Evolutionary conservation across 352 stramenopile species (phyloP).

Genomic region (Globisporangium radiosum): DNA sequence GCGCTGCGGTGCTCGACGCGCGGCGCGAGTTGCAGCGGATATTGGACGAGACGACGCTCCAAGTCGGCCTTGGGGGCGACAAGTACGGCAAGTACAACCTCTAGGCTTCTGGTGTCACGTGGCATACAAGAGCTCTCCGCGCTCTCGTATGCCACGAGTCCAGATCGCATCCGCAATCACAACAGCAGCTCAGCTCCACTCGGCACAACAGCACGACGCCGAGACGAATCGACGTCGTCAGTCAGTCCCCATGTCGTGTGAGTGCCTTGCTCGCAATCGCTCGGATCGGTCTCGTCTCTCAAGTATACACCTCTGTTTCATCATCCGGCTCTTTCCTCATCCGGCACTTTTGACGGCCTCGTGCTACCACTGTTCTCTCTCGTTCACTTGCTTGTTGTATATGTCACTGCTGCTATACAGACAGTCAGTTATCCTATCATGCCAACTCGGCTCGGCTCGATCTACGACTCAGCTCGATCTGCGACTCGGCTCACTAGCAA

Average conservation of each 20-base stretch:
- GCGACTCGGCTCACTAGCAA: conserved; percentile 1
- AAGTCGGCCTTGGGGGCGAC: conserved; percentile 79
- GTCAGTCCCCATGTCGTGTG: too few species aligned
- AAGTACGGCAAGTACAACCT: conserved; percentile 89
- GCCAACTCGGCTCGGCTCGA: too few species aligned
- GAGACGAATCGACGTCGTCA: too few species aligned
- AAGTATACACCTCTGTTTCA: conserved; percentile 4
- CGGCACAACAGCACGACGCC: not conserved
- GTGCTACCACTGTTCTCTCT: not conserved
- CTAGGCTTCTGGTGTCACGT: conserved; percentile 28
- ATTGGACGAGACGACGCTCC: conserved; percentile 84
- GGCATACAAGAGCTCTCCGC: not conserved
- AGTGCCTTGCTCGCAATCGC: too few species aligned
- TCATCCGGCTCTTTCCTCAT: not conserved
- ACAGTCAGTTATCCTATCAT: too few species aligned
- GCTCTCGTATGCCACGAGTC: not conserved
- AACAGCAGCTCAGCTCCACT: not conserved
- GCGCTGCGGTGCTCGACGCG: conserved; percentile 67
- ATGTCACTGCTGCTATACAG: not conserved
- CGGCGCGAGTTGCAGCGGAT: conserved; percentile 80
- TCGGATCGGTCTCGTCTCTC: not conserved
- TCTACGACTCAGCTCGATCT: too few species aligned
- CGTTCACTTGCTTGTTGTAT: conserved; percentile 1
- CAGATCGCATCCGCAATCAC: conserved; percentile 7
- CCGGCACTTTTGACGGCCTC: not conserved